Percentiles rank a stretch among this genome's conserved stretches.
phyloP scores from a whole-genome alignment of 2,329 filamentous ascomycete species.

The Akanthomyces muscarius region DNA sequence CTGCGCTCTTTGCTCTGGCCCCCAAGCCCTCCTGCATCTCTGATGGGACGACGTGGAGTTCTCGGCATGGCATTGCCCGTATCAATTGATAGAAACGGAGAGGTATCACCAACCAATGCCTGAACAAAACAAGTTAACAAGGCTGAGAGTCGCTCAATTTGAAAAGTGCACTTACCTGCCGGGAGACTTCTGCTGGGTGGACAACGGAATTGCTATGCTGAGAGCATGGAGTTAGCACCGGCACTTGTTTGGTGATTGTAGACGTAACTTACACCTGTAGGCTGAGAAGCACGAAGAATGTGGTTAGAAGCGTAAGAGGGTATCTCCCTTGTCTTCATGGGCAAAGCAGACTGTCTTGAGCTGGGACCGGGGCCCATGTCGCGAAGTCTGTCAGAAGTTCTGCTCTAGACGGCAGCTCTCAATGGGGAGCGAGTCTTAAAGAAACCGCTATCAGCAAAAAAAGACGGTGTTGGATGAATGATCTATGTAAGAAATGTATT shows the following conservation, averaged over 20 bases:
- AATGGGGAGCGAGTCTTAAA: not conserved
- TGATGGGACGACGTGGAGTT: not conserved
- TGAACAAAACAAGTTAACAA: not conserved
- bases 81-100: not conserved
- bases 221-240: not conserved
- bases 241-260: not conserved
- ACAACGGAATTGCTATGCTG: not conserved
- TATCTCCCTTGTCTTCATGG: slow-evolving; percentile 13
- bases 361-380: slow-evolving; percentile 1
- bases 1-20: not conserved
- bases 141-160: not conserved
- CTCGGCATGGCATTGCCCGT: not conserved
- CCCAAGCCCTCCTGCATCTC: not conserved
- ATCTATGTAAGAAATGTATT: not conserved
- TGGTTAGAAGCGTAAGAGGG: slow-evolving; percentile 10
- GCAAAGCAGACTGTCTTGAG: not conserved
- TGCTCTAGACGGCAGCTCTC: not conserved
- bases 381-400: not conserved
- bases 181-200: not conserved
- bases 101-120: not conserved
- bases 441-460: not conserved
- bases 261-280: not conserved
- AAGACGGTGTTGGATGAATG: not conserved
- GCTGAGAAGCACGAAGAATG: not conserved
- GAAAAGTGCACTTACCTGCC: not conserved